phyloP scores from a whole-genome alignment of 768 basidiomycete genomes.

The Tremella fuciformis region DNA sequence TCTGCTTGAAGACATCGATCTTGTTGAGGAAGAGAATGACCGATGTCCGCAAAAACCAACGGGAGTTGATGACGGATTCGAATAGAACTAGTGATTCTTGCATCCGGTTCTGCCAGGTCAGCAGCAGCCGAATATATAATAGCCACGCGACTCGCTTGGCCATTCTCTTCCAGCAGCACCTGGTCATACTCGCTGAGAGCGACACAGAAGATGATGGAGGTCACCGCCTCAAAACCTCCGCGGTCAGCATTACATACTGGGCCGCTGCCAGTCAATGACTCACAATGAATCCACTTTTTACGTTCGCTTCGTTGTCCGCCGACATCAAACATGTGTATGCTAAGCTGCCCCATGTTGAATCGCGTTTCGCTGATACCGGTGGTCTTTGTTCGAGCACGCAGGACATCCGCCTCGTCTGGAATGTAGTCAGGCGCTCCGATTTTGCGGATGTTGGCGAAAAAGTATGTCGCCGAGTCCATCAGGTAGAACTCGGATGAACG shows the following conservation, averaged over 20 bases:
- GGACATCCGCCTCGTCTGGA: constrained; percentile 79
- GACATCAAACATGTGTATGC: constrained; percentile 70
- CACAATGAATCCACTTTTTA: constrained; percentile 58
- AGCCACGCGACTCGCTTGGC: constrained; percentile 41
- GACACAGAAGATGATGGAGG: constrained; percentile 74
- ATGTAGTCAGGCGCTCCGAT: constrained; percentile 78
- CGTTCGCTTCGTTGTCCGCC: constrained; percentile 76
- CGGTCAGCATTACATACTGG: background rate
- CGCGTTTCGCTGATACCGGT: constrained; percentile 87
- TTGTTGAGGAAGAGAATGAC: constrained; percentile 61
- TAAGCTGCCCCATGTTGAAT: constrained; percentile 57
- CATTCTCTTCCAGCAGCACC: constrained; percentile 65
- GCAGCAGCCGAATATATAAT: background rate
- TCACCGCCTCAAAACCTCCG: constrained; percentile 69
- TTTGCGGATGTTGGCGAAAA: constrained; percentile 78
- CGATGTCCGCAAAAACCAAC: constrained; percentile 64
- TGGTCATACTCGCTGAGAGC: constrained; percentile 75
- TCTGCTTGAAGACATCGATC: constrained; percentile 73
- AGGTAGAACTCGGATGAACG: constrained; percentile 71
- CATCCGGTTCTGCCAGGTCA: constrained; percentile 65
- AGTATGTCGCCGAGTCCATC: constrained; percentile 92
- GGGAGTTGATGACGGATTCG: constrained; percentile 73
- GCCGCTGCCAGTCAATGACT: constrained; percentile 9
- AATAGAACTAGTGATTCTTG: constrained; percentile 70
- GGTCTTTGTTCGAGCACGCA: constrained; percentile 83